A percentile compares a stretch with the other conserved stretches of the same genome.
Conservation (phyloP, 257 asterid species). For the Penstemon eatonii region DNA sequence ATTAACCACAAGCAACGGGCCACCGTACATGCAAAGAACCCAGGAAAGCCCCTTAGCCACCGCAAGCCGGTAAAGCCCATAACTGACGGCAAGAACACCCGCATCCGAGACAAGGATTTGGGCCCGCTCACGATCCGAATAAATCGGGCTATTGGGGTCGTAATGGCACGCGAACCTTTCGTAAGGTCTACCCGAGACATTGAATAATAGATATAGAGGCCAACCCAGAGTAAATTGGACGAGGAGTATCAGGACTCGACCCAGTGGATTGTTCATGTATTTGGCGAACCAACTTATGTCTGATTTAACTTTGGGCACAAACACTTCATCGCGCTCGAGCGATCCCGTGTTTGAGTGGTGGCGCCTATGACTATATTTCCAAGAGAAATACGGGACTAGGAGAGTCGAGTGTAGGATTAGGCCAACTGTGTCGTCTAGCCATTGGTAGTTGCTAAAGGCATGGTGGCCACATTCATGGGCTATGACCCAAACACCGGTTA, state of each 20-base stretch:
- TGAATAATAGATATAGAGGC: constrained; percentile 74
- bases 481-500: constrained; percentile 68
- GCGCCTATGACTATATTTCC: constrained; percentile 61
- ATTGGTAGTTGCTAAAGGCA: constrained; percentile 21
- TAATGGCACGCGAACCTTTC: constrained; percentile 77
- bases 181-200: constrained; percentile 67
- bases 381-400: constrained; percentile 49
- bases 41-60: constrained; percentile 62
- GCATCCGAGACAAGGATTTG: constrained; percentile 65
- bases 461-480: constrained; percentile 39
- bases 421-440: constrained; percentile 31
- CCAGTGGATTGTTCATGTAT: constrained; percentile 65
- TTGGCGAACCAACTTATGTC: constrained; percentile 39
- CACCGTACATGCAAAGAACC: constrained; percentile 59
- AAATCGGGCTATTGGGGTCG: constrained; percentile 72
- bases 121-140: constrained; percentile 65
- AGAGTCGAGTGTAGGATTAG: constrained; percentile 44
- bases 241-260: constrained; percentile 48
- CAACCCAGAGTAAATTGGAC: constrained; percentile 70
- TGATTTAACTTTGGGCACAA: constrained; percentile 65
- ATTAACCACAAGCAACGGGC: constrained; percentile 65
- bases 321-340: constrained; percentile 77
- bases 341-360: constrained; percentile 75
- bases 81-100: constrained; percentile 49
- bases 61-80: constrained; percentile 48